Conservation (phyloP, 2,329 filamentous ascomycete genomes). For the Drechmeria coniospora region DNA sequence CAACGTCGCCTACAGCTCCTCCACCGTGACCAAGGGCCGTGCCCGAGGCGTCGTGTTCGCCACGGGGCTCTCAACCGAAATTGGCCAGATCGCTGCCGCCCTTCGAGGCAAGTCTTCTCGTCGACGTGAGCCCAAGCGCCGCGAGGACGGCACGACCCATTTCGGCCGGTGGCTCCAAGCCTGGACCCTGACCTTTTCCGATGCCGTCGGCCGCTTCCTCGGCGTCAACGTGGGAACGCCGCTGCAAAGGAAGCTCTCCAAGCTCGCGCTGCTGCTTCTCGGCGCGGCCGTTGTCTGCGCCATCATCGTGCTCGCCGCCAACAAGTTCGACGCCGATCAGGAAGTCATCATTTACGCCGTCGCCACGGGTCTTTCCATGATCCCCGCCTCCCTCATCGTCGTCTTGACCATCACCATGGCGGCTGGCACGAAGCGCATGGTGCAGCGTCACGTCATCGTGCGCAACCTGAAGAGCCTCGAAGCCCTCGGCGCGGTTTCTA, state of each 20-base stretch:
- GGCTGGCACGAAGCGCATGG: slow-evolving; percentile 38
- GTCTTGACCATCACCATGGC: slow-evolving; percentile 47
- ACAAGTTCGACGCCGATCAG: slow-evolving; percentile 20
- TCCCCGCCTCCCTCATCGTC: slow-evolving; percentile 31
- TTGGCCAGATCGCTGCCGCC: slow-evolving; percentile 41
- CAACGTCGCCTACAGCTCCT: slow-evolving; percentile 48
- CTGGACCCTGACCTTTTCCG: slow-evolving; percentile 19
- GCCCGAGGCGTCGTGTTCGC: slow-evolving; percentile 45
- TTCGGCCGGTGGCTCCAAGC: slow-evolving; percentile 18
- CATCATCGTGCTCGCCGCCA: slow-evolving; percentile 28
- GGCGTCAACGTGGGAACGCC: slow-evolving; percentile 45
- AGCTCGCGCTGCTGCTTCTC: slow-evolving; percentile 53
- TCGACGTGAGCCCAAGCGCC: slow-evolving; percentile 22
- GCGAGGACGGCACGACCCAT: slow-evolving; percentile 24
- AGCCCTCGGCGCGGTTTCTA: slow-evolving; percentile 37
- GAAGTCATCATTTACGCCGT: slow-evolving; percentile 29
- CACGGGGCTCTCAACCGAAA: slow-evolving; percentile 46
- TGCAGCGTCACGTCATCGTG: slow-evolving; percentile 35
- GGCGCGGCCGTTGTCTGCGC: slow-evolving; percentile 35
- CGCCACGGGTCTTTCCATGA: slow-evolving; percentile 31
- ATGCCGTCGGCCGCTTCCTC: slow-evolving; percentile 28
- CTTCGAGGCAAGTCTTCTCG: slow-evolving; percentile 23
- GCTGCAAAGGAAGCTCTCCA: slow-evolving; percentile 52
- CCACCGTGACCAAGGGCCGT: slow-evolving; percentile 45
- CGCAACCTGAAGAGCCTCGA: slow-evolving; percentile 35